Evolutionary conservation across 305 asterid species (phyloP), one percentile per base, ranked within the genome.

Genomic region (Fraxinus greggii): DNA sequence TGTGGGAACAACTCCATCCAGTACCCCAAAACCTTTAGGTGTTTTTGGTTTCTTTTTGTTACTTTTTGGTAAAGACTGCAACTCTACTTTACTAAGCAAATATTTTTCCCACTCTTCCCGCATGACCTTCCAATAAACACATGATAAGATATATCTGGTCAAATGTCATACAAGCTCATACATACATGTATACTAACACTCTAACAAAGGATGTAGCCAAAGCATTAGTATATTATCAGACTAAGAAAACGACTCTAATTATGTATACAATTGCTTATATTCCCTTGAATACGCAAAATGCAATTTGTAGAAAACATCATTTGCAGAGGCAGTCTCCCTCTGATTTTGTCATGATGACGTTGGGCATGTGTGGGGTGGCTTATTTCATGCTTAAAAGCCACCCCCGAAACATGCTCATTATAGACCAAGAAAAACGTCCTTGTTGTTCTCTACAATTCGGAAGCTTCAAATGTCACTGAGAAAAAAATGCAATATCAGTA

Each of bases 1-100:
- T 28, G 92, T 63, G 31, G 93, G 93, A 79, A 86, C 81, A 65
- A 89, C 89, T 78, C 99, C 99, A 83, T 94, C 90, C 63, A 94
- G 97, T 83, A 95, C 87, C 79, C 99, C 99, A 81, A 94, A 89
- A 80, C 99, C 99, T 88, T 94, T 95, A 73, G 93, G 88, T 80
- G 89, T 88, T 87, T 94, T 94, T 40, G 90, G 84, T 84, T 95
- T 95, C 97, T 94, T 94, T 86, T 91, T 92, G 79, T 78, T 87
- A 78, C 28, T 82, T 85, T 95, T 95, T 85, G 98, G 98, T 86
- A 95, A 87, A 80, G 97, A 90, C 79, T 91, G 93, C 89, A 95
- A 88, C 90, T 95, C 94, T 80, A 95, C 97, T 90, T 95, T 95
- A 89, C 99, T 93, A 67, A 90, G 91, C 90, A 96, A 88, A 89